Evolutionary conservation across 805 yeast genomes (phyloP).

Genomic region (Lipomyces sp.): DNA sequence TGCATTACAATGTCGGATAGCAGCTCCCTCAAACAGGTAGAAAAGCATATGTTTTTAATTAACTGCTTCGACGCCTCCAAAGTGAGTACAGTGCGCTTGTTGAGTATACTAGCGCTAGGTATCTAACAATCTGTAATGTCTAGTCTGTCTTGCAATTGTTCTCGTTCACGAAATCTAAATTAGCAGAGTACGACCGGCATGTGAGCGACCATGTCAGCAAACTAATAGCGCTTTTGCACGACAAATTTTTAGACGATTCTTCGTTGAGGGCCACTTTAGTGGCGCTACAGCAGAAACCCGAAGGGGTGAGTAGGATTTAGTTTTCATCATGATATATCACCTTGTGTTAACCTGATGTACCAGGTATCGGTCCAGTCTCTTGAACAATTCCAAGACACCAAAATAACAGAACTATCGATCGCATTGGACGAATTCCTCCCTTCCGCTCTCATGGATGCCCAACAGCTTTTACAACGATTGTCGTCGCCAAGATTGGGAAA

Average conservation of each 20-base stretch:
- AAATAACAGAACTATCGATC: conserved; percentile 26
- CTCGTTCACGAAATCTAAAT: conserved; percentile 20
- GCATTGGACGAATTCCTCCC: conserved; percentile 39
- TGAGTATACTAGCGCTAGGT: not conserved
- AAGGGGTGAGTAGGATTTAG: conserved; percentile 7
- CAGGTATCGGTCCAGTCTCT: not conserved
- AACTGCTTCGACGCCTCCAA: conserved; percentile 40
- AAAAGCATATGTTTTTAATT: conserved; percentile 35
- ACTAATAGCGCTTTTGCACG: conserved; percentile 11
- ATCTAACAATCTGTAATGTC: not conserved
- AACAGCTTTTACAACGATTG: conserved; percentile 33
- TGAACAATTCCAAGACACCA: conserved; percentile 9
- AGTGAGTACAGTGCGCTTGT: conserved; percentile 22
- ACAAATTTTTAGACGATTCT: conserved; percentile 17
- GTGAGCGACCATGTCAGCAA: not conserved
- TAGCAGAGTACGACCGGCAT: conserved; percentile 9
- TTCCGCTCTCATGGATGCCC: conserved; percentile 37
- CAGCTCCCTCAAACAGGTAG: conserved; percentile 33
- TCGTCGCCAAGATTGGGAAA: conserved; percentile 39
- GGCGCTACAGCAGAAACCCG: conserved; percentile 13
- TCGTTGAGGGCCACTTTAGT: conserved; percentile 6
- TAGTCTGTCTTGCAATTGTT: conserved; percentile 19
- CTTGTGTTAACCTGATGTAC: not conserved
- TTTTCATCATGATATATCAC: too few relatives aligned
- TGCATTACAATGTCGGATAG: conserved; percentile 33